Conservation (phyloP, 495 filamentous ascomycete species). For the Penicillium paxilli region DNA sequence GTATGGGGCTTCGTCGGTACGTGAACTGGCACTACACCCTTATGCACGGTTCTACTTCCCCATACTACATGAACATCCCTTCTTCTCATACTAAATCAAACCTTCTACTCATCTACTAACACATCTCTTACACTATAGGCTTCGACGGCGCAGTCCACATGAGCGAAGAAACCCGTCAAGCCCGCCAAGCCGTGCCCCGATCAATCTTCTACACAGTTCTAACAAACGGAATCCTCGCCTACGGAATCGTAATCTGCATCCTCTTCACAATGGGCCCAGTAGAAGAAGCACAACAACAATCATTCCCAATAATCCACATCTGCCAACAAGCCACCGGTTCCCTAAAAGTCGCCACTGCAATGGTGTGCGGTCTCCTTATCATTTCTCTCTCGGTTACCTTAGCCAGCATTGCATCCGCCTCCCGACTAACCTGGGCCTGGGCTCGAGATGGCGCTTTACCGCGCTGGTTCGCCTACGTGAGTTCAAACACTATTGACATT, state of each 20-base stretch:
- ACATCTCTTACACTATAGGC: background rate
- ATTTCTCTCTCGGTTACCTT: conserved; percentile 40
- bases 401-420: conserved; percentile 29
- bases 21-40: background rate
- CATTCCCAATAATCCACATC: conserved; percentile 44
- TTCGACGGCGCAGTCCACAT: conserved; percentile 33
- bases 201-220: conserved; percentile 35
- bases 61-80: too few species aligned
- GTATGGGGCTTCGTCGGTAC: conserved; percentile 27
- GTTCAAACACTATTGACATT: too few species aligned
- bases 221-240: conserved; percentile 35
- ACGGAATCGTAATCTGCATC: conserved; percentile 39
- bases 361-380: conserved; percentile 44
- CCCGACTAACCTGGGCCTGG: conserved; percentile 40
- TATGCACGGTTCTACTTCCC: too few species aligned
- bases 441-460: conserved; percentile 43
- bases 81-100: too few species aligned
- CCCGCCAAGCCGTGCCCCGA: conserved; percentile 34
- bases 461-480: conserved; percentile 36
- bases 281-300: conserved; percentile 22
- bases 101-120: background rate
- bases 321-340: conserved; percentile 42
- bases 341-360: conserved; percentile 38
- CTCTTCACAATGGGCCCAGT: conserved; percentile 39
- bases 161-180: conserved; percentile 42